Evolutionary conservation across 495 filamentous ascomycete genomes (phyloP).

Genomic region (Aspergillus conjunctus): DNA sequence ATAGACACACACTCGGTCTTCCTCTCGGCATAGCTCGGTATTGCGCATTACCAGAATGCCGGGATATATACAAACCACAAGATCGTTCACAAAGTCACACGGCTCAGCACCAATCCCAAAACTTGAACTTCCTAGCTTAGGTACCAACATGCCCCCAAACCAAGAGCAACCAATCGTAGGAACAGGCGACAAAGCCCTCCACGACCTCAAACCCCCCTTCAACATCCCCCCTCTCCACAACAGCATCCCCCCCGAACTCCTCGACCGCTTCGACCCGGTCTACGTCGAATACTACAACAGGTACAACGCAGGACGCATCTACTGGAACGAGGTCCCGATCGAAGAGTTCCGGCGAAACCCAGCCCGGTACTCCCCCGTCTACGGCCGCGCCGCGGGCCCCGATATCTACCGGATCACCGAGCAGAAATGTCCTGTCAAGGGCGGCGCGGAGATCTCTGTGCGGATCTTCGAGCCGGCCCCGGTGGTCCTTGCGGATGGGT

Average conservation of each 20-base stretch:
- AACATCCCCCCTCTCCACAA: constrained; percentile 37
- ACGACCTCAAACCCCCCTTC: constrained; percentile 22
- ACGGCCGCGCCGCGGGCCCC: constrained; percentile 35
- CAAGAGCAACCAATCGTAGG: not conserved
- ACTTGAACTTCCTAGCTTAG: not conserved
- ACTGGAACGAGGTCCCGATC: constrained; percentile 45
- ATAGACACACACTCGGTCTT: too few species aligned
- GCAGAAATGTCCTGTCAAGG: constrained; percentile 39
- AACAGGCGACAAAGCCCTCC: constrained; percentile 21
- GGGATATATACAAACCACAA: not conserved
- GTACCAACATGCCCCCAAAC: not conserved
- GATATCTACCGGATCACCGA: constrained; percentile 40
- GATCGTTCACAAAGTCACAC: not conserved
- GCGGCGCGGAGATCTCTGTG: constrained; percentile 36
- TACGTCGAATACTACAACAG: constrained; percentile 40
- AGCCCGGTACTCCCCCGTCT: constrained; percentile 32
- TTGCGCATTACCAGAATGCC: not conserved
- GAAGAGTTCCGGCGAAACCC: constrained; percentile 46
- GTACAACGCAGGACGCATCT: constrained; percentile 38
- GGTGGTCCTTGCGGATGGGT: constrained; percentile 26
- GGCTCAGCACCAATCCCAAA: not conserved
- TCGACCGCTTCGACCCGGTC: constrained; percentile 33
- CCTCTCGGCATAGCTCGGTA: not conserved
- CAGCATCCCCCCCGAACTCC: constrained; percentile 34
- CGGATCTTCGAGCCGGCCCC: constrained; percentile 39